Conservation (phyloP, 306 rosid genomes). For the Cicer arietinum region DNA sequence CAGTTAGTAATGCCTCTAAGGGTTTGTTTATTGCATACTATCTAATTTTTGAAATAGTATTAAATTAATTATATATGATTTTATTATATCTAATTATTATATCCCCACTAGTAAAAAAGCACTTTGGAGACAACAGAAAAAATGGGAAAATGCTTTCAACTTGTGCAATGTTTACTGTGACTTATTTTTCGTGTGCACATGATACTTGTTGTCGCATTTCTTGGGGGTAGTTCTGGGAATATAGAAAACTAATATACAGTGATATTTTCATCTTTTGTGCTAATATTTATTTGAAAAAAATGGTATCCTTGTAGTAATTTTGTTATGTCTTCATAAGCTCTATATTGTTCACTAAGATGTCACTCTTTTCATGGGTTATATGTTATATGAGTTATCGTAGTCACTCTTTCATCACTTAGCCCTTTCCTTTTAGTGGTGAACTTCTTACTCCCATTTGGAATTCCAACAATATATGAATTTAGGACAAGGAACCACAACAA, state of each 20-base stretch:
- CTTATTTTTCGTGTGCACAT: conserved; percentile 8
- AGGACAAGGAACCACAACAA: conserved; percentile 2
- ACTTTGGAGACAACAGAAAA: conserved; percentile 19
- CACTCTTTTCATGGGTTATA: background rate
- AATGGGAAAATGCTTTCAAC: conserved; percentile 26
- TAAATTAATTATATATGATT: conserved; percentile 6
- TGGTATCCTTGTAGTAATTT: conserved; percentile 27
- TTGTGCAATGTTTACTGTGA: background rate
- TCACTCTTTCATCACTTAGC: conserved; percentile 22
- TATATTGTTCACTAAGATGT: background rate
- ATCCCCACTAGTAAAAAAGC: background rate
- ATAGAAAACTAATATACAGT: conserved; percentile 18
- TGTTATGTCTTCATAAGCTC: background rate
- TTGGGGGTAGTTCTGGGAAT: background rate
- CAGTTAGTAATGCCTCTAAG: background rate
- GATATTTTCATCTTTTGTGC: conserved; percentile 23
- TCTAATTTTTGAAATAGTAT: conserved; percentile 22
- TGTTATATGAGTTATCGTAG: conserved; percentile 16
- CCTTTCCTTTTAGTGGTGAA: background rate
- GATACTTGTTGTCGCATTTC: conserved; percentile 5
- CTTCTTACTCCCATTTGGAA: background rate
- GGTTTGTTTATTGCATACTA: conserved; percentile 16
- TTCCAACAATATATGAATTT: conserved; percentile 6
- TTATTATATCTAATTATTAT: conserved; percentile 4
- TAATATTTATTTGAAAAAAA: conserved; percentile 25